Evolutionary conservation across 2,329 filamentous ascomycete genomes (phyloP), one percentile per base, ranked within the genome.

Genomic region (Neonectria coccinea): DNA sequence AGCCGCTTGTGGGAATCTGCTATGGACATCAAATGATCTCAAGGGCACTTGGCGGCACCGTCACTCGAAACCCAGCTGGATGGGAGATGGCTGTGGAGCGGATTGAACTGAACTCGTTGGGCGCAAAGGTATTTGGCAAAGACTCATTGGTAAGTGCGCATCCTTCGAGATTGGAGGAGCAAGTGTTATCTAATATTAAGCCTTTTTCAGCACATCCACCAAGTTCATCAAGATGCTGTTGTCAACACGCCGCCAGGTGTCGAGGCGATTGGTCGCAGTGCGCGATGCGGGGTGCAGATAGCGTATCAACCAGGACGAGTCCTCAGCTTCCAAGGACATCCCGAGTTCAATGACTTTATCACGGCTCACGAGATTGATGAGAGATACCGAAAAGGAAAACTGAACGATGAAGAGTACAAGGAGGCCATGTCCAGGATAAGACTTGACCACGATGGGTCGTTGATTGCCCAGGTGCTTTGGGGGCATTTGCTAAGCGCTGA

Each of bases 11-110:
- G 12, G 66, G 66, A 12, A 56, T 68, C n/a, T 68, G 66, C 47
- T 68, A 68, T 33, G 66, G 66, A 5, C 66, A 68, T 20, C 66
- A 68, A 18, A 68, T 68, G 16, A 68, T 68, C n/a, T 45, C 66
- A 2, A 59, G 66, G 25, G 66, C 66, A n/a, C 53, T 68, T 3
- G 66, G 66, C 1, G 66, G 66, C 14, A 57, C 22, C 27, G 61
- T 59, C 5, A 48, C 29, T 2, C 61, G 57, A 33, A 66, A 62
- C 57, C 61, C 64, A 1, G 36, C 33, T 20, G 66, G 66, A 0
- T 68, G 66, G 66, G 66, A 68, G 39, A 20, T 68, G 10, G 48
- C 58, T 1, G 61, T 68, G 6, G 18, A 59, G 18, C 25, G 27
- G 10, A 20, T 68, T 5, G 25, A 62, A 22, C 41, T 68, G 33